Conservation (phyloP, 2,329 filamentous ascomycete species). For the Microcyclospora tardicrescens region DNA sequence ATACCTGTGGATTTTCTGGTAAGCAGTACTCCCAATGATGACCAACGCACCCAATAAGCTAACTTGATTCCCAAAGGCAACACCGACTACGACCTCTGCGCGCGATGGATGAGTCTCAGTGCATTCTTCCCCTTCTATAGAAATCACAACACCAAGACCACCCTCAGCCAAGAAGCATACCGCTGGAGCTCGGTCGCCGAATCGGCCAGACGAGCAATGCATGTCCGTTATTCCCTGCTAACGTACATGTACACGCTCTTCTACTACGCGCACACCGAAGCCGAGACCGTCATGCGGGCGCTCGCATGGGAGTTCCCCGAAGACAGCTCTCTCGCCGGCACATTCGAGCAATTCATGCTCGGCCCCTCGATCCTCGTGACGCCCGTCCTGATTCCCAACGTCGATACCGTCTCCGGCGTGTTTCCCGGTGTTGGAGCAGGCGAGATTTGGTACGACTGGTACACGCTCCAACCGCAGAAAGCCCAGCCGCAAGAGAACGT, state of each 20-base stretch:
- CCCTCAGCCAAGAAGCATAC: slow-evolving; percentile 54
- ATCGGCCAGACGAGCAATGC: slow-evolving; percentile 50
- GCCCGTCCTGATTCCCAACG: slow-evolving; percentile 50
- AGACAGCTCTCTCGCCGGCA: slow-evolving; percentile 48
- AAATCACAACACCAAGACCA: slow-evolving; percentile 54
- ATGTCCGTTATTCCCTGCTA: slow-evolving; percentile 54
- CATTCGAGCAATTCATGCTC: slow-evolving; percentile 57
- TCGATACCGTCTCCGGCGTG: slow-evolving; percentile 48
- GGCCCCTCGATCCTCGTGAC: slow-evolving; percentile 51
- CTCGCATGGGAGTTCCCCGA: slow-evolving; percentile 60
- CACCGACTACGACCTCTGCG: slow-evolving; percentile 17
- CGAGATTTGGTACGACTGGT: slow-evolving; percentile 64
- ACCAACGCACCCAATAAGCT: too few species aligned
- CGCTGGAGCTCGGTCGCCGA: slow-evolving; percentile 49
- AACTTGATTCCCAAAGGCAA: too few species aligned
- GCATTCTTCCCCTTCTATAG: slow-evolving; percentile 64
- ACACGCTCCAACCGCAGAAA: slow-evolving; percentile 43
- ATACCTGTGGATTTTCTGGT: slow-evolving; percentile 17
- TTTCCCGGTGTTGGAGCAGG: slow-evolving; percentile 50
- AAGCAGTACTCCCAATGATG: too few species aligned
- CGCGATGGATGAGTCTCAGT: slow-evolving; percentile 25
- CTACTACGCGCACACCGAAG: slow-evolving; percentile 49
- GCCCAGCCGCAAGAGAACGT: slow-evolving; percentile 29
- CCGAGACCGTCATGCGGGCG: slow-evolving; percentile 57
- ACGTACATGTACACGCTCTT: slow-evolving; percentile 64